Base-by-base conservation (phyloP, 305 asterid genomes). In the Withania somnifera region DNA sequence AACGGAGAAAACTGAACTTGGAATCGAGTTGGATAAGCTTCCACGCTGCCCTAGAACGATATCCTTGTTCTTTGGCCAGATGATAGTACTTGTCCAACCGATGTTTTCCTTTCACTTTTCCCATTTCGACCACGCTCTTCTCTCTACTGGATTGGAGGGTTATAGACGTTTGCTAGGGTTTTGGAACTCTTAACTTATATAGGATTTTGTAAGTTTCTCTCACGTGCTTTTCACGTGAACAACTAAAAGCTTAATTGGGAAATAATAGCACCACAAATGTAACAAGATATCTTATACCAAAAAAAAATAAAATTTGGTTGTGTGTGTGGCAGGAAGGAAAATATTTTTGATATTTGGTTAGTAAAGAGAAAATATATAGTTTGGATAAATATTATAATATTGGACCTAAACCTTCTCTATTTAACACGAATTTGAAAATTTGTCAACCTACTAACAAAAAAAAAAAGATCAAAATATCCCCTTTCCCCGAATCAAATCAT, bases 1-100 rank as follows among this genome's bases (percentile, higher is more conserved):
- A 89, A 7, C 91, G 91, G 85, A 96, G 96, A 89, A 94, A 91
- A 38, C 69, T 36, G 86, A 52, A 92, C 79, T 92, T 93, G 85
- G 98, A 80, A 28, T 96, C 95, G 76, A 96, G 94, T 89, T 96
- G 99, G 7, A 93, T 93, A 4, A 96, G 89, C 30, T 94, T 96
- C 96, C 96, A 96, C 3, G 98, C 97, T 4, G 99, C 98, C 36
- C 98, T 91, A 1, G 98, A 94, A 75, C 98, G 78, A 89, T 96
- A 96, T 80, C 99, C 97, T 82, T 92, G 98, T 11, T 94, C 97
- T 61, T 88, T 96, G 75, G 98, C 98, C 32, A 94, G 83, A 86
- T 91, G 92, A 68, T 96, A 96, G 84, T 80, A 96, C 56, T 92
- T 93, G 57, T 94, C 99, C 89, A 93, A 91, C n/a, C 99, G 91